Percentiles rank a stretch among this genome's conserved stretches.
These are phyloP conservation scores for Syncephalastrum racemosum DNA, from an alignment of 371 early-diverging fungal genomes.

Conservation along the genomic window DNA sequence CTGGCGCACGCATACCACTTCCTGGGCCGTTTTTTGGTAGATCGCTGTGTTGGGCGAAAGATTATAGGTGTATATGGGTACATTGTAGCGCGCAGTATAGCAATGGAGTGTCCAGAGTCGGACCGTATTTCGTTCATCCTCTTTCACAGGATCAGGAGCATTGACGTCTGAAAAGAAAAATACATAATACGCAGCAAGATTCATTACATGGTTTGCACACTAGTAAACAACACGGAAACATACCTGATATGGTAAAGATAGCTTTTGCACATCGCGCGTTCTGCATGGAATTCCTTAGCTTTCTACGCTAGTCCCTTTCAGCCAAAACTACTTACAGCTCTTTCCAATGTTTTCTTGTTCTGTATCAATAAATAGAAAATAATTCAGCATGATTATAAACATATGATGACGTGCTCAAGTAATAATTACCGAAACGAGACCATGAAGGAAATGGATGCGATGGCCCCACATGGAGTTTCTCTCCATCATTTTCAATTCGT, in stretches of 20 bases:
- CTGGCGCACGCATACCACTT: constrained; percentile 70
- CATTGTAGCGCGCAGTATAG: constrained; percentile 43
- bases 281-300: constrained; percentile 12
- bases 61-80: constrained; percentile 69
- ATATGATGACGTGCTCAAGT: no score
- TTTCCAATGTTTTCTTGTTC: constrained; percentile 34
- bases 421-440: constrained; percentile 39
- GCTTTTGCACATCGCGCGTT: constrained; percentile 37
- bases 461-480: constrained; percentile 46
- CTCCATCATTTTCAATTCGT: constrained; percentile 49
- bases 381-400: no score
- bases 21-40: constrained; percentile 66
- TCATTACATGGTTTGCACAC: neutral
- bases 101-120: constrained; percentile 67
- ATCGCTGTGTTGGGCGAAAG: constrained; percentile 66
- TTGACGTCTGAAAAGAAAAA: constrained; percentile 35
- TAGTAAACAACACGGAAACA: neutral
- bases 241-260: constrained; percentile 51
- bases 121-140: constrained; percentile 61
- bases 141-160: constrained; percentile 40
- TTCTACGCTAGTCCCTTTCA: neutral
- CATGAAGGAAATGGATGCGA: constrained; percentile 44
- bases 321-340: constrained; percentile 32
- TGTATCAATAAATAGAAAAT: neutral
- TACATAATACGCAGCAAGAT: neutral